Evolutionary conservation across 306 rosid species (phyloP).

Genomic region (Rosa chinensis): DNA sequence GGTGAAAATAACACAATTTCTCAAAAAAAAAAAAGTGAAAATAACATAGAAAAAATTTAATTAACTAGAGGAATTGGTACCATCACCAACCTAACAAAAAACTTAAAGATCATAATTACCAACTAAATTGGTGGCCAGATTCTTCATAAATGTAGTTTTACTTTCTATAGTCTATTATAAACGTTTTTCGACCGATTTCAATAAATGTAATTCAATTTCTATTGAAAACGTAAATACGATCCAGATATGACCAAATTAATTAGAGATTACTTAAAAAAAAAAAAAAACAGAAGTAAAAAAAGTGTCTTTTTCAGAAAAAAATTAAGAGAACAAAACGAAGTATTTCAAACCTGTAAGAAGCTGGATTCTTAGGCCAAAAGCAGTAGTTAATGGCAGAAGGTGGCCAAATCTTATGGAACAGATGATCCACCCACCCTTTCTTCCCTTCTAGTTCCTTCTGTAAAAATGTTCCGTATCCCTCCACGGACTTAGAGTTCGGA

Average conservation of each 20-base stretch:
- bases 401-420: slow-evolving; percentile 71
- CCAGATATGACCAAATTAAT: background rate
- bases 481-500: slow-evolving; percentile 36
- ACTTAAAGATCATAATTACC: background rate
- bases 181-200: background rate
- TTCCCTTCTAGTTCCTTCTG: slow-evolving; percentile 60
- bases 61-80: too few relatives aligned
- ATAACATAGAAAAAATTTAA: too few relatives aligned
- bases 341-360: slow-evolving; percentile 64
- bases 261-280: background rate
- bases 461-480: slow-evolving; percentile 68
- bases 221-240: background rate
- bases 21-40: too few relatives aligned
- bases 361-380: slow-evolving; percentile 71
- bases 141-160: too few relatives aligned
- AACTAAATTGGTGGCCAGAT: too few relatives aligned
- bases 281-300: background rate
- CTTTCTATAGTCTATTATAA: background rate
- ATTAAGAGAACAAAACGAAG: background rate
- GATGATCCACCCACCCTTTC: slow-evolving; percentile 81
- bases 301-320: background rate
- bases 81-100: too few relatives aligned
- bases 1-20: too few relatives aligned
- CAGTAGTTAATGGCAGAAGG: slow-evolving; percentile 46
- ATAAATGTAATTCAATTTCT: background rate